phyloP scores from a whole-genome alignment of 768 basidiomycete genomes.

The Gymnopilus junonius region DNA sequence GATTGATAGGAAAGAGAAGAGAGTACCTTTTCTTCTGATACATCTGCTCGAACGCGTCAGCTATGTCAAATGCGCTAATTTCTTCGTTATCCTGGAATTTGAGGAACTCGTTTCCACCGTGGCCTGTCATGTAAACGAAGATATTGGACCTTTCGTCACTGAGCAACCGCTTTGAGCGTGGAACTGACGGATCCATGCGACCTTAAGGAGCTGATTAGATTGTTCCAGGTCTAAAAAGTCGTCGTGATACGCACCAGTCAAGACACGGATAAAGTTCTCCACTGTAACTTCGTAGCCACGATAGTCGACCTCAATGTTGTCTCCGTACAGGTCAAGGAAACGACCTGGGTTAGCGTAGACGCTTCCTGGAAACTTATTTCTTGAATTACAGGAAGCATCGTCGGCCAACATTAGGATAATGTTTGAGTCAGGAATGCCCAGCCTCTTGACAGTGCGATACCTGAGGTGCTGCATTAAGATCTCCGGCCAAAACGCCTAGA shows the following conservation, averaged over 20 bases:
- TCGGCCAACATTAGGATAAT: slow-evolving; percentile 99
- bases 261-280: slow-evolving; percentile 89
- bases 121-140: slow-evolving; percentile 98
- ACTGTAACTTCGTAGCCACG: slow-evolving; percentile 98
- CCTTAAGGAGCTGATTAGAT: slow-evolving; percentile 46
- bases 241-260: slow-evolving; percentile 72
- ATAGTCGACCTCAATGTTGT: slow-evolving; percentile 98
- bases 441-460: slow-evolving; percentile 97
- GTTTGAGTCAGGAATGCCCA: slow-evolving; percentile 98
- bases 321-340: slow-evolving; percentile 89
- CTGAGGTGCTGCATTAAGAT: slow-evolving; percentile 39
- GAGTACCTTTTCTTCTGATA: slow-evolving; percentile 90
- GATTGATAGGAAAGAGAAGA: neutral
- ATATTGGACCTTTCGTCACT: slow-evolving; percentile 91
- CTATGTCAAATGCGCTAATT: slow-evolving; percentile 95
- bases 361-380: slow-evolving; percentile 90
- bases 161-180: slow-evolving; percentile 90
- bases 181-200: slow-evolving; percentile 81
- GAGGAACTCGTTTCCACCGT: slow-evolving; percentile 97
- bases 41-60: slow-evolving; percentile 99
- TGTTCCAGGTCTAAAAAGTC: neutral
- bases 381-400: slow-evolving; percentile 90
- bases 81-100: slow-evolving; percentile 99
- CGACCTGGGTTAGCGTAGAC: slow-evolving; percentile 90
- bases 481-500: neutral